Base-by-base conservation (phyloP, 192 early-diverging fungal species). In the Coemansia sp. region DNA sequence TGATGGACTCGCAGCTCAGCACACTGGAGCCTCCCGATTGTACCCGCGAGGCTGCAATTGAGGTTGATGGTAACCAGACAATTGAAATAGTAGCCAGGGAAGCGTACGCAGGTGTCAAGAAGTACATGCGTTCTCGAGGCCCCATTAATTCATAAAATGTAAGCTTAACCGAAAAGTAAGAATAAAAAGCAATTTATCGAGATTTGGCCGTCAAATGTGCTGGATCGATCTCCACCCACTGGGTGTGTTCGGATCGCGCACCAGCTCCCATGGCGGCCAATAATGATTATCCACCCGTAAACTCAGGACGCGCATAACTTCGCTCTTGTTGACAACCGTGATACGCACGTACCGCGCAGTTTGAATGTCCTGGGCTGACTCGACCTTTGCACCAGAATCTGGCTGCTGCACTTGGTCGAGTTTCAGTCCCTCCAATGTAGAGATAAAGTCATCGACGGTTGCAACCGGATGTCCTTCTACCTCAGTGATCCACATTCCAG, bases 401-500 rank as follows among this genome's bases (percentile, higher is more conserved):
- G 53, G 10, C 16, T 47, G 24, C 31, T 49, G 27, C n/a, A 32
- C 49, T 30, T 62, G 47, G 22, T 60, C 49, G 30, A 63, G 68
- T 56, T 83, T 21, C 69, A 83, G 62, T 59, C 68, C 27, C 77
- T 72, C 38, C 55, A 84, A 47, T 57, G 68, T 55, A 52, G 67
- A 59, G 44, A 90, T 71, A 58, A 92, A 92, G 18, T 84, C 83
- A 58, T 89, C 87, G 24, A 92, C 47, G 7, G 83, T 81, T 7
- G 50, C 57, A 27, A 92, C 86, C 1, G 85, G 76, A 1, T 68
- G 69, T 41, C 85, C 85, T 60, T 89, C 86, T 3, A 92, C 74
- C 63, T 92, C 89, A 5, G 85, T 87, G 31, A 92, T 88, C 88
- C 88, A 92, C 44, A 92, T 88, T 12, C 89, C 89, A 0, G 90